Evolutionary conservation across 1,139 yeast genomes (phyloP).

Genomic region (Taphrina confusa): DNA sequence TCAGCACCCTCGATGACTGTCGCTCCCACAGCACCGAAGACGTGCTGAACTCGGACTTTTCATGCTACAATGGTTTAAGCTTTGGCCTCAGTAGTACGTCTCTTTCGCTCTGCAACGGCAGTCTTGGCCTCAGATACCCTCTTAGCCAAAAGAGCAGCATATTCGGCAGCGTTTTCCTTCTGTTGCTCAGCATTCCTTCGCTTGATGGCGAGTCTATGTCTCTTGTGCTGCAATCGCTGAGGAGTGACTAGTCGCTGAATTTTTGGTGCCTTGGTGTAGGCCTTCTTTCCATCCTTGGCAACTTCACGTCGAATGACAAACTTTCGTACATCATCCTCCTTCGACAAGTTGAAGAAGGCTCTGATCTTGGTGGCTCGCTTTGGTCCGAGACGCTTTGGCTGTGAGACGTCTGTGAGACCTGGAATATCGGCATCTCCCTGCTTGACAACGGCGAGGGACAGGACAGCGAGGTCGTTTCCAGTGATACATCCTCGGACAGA

Average conservation of each 20-base stretch:
- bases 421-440: conserved; percentile 95
- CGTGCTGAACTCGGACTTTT: conserved; percentile 1
- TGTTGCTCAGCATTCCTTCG: conserved; percentile 96
- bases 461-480: conserved; percentile 93
- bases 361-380: conserved; percentile 99
- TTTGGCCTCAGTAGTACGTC: conserved; percentile 63
- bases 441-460: conserved; percentile 90
- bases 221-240: conserved; percentile 98
- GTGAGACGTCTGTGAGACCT: conserved; percentile 91
- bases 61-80: conserved; percentile 44
- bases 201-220: conserved; percentile 92
- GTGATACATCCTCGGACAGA: conserved; percentile 99
- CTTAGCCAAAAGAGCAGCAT: conserved; percentile 97
- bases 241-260: conserved; percentile 99
- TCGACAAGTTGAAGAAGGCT: conserved; percentile 97
- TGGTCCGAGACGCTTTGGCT: conserved; percentile 99
- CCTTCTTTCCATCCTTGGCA: conserved; percentile 66
- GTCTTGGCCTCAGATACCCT: conserved; percentile 94
- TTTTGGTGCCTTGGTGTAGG: conserved; percentile 99
- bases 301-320: conserved; percentile 98
- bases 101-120: conserved; percentile 33
- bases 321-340: conserved; percentile 94
- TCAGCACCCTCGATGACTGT: conserved; percentile 8
- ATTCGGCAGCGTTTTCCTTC: conserved; percentile 99
- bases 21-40: not conserved